These are phyloP conservation scores for Xylariaceae sp. DNA, from an alignment of 2,329 filamentous ascomycete genomes.

Conservation along the genomic window DNA sequence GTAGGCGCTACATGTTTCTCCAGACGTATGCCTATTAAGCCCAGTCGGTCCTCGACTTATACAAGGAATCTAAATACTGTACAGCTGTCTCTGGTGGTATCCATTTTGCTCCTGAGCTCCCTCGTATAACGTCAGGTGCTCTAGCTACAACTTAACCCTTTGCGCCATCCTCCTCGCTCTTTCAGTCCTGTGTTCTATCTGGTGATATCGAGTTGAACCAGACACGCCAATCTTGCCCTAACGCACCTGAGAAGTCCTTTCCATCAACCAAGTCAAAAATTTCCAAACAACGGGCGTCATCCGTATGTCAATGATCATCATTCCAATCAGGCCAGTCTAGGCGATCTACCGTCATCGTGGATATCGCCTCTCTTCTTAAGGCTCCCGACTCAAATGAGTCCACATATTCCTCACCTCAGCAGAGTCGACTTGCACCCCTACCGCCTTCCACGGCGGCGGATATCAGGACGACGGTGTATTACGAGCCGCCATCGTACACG, in stretches of 20 bases:
- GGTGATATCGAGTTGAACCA: neutral
- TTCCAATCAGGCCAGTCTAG: constrained; percentile 33
- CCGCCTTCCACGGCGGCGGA: constrained; percentile 35
- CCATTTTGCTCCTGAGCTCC: constrained; percentile 15
- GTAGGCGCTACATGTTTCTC: constrained; percentile 40
- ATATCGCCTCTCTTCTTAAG: constrained; percentile 90
- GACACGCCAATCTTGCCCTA: neutral
- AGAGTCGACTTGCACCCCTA: constrained; percentile 35
- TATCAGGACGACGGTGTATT: constrained; percentile 31
- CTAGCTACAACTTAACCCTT: constrained; percentile 2
- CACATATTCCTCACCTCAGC: constrained; percentile 44
- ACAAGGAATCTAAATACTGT: constrained; percentile 22
- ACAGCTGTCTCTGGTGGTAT: constrained; percentile 18
- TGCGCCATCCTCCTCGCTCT: constrained; percentile 3
- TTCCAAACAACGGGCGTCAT: too few relatives aligned
- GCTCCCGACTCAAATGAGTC: constrained; percentile 70
- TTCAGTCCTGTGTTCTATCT: constrained; percentile 7
- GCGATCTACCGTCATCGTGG: constrained; percentile 68
- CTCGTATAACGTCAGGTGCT: constrained; percentile 19
- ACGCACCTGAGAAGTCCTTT: too few relatives aligned
- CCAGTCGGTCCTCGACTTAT: constrained; percentile 22
- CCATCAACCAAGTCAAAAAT: too few relatives aligned
- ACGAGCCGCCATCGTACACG: constrained; percentile 26
- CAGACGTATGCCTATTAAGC: constrained; percentile 31
- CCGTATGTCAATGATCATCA: constrained; percentile 33